Evolutionary conservation across 768 basidiomycete genomes (phyloP), one percentile per base, ranked within the genome.

Genomic region (Lactifluus rugatus): DNA sequence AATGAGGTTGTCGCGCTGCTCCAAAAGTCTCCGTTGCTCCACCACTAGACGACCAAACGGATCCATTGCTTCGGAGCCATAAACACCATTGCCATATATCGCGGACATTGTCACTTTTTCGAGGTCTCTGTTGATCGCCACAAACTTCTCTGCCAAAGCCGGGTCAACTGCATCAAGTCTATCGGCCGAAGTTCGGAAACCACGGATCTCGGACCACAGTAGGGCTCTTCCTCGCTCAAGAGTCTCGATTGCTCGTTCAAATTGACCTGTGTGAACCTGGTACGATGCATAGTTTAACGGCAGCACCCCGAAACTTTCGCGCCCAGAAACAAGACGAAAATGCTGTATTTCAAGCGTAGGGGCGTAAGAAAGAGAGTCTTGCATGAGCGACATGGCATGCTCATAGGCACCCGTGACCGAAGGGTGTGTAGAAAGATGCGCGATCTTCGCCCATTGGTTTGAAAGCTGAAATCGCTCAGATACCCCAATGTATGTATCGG

Each of bases 181-280:
- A 2, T 41, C 34, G 14, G 47, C 28, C 1, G 36, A 17, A 19
- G 60, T 17, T 9, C 61, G 61, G 7, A 62, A 36, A 1, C 28
- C 37, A 16, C 46, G 60, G 34, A 62, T 41, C 52, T 62, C 44
- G 0, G 50, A 52, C 60, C 61, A 62, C 1, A 62, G 19, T n/a
- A 61, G 17, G 16, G 51, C 32, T 5, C 61, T 31, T 11, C 61
- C 60, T 17, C 54, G 17, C 23, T 62, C 61, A 1, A 62, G 42
- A 37, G 19, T 28, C 47, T 51, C 53, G 14, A 61, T 25, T 1
- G 57, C 60, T 3, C 36, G 1, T 5, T 9, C 16, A 6, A 36
- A 5, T 45, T 28, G 39, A 14, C 4, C 21, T 9, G 6, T 19
- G 17, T 26, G n/a, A 17, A 55, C n/a, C n/a, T 39, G 34, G 19